phyloP scores from a whole-genome alignment of 768 basidiomycete species.

The Saitozyma podzolica region DNA sequence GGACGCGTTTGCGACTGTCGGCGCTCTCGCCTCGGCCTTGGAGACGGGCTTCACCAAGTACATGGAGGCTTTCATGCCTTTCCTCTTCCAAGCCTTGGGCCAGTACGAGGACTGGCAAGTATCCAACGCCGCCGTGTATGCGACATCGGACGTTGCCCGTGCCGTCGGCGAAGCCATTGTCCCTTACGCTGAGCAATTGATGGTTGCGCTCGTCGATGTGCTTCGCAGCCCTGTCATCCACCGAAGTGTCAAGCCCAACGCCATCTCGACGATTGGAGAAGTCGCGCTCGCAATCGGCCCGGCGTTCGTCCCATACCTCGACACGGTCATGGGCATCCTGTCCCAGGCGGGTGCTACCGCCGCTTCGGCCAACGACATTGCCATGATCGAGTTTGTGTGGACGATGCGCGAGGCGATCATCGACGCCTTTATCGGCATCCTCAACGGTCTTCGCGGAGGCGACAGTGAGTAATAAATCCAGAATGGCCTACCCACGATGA shows the following conservation, averaged over 20 bases:
- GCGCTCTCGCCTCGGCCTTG: constrained; percentile 62
- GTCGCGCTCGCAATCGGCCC: constrained; percentile 88
- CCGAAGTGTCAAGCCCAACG: constrained; percentile 94
- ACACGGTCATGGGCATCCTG: constrained; percentile 86
- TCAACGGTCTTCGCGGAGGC: constrained; percentile 83
- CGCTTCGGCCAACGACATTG: constrained; percentile 62
- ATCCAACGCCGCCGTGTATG: constrained; percentile 91
- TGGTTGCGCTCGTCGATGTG: constrained; percentile 87
- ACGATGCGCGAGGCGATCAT: constrained; percentile 90
- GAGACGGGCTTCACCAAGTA: constrained; percentile 39
- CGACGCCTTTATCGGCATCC: constrained; percentile 94
- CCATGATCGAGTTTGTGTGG: constrained; percentile 87
- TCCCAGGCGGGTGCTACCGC: constrained; percentile 84
- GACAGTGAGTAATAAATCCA: constrained; percentile 61
- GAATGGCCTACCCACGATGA: too few species aligned
- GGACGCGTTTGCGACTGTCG: constrained; percentile 92
- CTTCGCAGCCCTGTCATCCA: constrained; percentile 86
- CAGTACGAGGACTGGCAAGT: constrained; percentile 93
- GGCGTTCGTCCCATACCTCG: constrained; percentile 82
- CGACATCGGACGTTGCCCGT: constrained; percentile 94
- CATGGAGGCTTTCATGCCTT: constrained; percentile 50
- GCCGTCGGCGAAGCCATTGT: constrained; percentile 81
- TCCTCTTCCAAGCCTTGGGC: constrained; percentile 82
- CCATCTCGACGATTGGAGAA: constrained; percentile 93
- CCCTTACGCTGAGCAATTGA: constrained; percentile 82